These are phyloP conservation scores for Adansonia madagascariensis DNA, from an alignment of 441 rosid species.

Conservation along the genomic window DNA sequence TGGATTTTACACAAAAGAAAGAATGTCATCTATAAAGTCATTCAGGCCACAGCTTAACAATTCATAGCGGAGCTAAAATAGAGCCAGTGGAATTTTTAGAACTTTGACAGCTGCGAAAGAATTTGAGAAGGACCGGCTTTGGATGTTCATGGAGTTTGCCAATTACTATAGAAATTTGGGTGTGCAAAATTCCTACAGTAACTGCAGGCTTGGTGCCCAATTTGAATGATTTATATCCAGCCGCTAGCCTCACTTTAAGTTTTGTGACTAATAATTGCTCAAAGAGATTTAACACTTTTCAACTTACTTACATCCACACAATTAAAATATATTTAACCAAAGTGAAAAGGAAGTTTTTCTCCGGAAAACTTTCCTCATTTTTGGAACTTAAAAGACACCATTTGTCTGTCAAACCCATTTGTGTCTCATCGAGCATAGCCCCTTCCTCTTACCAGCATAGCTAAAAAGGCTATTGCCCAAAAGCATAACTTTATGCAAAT, in stretches of 20 bases:
- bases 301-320: too few relatives aligned
- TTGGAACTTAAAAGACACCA: not conserved
- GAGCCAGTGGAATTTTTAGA: not conserved
- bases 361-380: not conserved
- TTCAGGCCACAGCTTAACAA: too few relatives aligned
- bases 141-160: not conserved
- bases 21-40: not conserved
- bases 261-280: not conserved
- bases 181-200: not conserved
- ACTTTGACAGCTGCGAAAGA: not conserved
- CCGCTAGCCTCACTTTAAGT: not conserved
- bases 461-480: constrained; percentile 29
- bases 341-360: not conserved
- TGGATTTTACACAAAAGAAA: not conserved
- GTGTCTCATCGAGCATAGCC: not conserved
- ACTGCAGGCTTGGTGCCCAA: not conserved
- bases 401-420: constrained; percentile 16
- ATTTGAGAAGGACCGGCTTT: not conserved
- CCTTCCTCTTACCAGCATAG: constrained; percentile 19
- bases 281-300: too few relatives aligned
- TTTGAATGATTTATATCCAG: not conserved
- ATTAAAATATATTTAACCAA: too few relatives aligned
- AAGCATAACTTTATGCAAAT: not conserved
- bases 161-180: not conserved
- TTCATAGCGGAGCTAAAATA: not conserved